A percentile compares a stretch with the other conserved stretches of the same genome.
Conservation (phyloP, 2,329 filamentous ascomycete genomes). For the Pezicula rhizophila region DNA sequence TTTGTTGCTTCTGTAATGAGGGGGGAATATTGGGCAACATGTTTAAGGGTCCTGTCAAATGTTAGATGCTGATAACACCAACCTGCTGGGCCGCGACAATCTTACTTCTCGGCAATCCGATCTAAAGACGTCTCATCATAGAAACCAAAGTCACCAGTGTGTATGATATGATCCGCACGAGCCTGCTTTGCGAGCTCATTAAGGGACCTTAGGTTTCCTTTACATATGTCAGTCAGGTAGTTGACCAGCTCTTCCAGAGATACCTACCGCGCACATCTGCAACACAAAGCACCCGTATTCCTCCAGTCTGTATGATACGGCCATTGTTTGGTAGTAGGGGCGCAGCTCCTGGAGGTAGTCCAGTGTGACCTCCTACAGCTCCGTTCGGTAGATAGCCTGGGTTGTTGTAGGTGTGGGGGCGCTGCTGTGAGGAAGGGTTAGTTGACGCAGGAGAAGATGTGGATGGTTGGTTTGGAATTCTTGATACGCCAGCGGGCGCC, state of each 20-base stretch:
- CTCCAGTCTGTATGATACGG: slow-evolving; percentile 58
- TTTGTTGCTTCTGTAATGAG: slow-evolving; percentile 75
- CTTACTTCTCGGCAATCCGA: slow-evolving; percentile 95
- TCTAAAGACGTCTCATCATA: slow-evolving; percentile 95
- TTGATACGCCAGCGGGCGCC: too few species aligned
- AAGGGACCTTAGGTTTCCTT: slow-evolving; percentile 89
- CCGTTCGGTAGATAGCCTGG: slow-evolving; percentile 56
- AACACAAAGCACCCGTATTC: slow-evolving; percentile 63
- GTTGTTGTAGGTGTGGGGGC: slow-evolving; percentile 27
- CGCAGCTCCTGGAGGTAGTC: slow-evolving; percentile 52
- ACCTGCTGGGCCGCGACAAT: slow-evolving; percentile 1
- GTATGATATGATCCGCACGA: slow-evolving; percentile 93
- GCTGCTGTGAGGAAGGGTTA: slow-evolving; percentile 23
- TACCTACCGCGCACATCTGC: slow-evolving; percentile 64
- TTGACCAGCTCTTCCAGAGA: slow-evolving; percentile 3
- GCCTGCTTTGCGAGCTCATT: slow-evolving; percentile 95
- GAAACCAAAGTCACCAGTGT: slow-evolving; percentile 98
- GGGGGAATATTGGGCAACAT: slow-evolving; percentile 97
- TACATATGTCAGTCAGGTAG: slow-evolving; percentile 18
- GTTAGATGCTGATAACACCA: slow-evolving; percentile 16
- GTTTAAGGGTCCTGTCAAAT: slow-evolving; percentile 75
- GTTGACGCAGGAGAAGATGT: slow-evolving; percentile 11
- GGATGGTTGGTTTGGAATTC: too few species aligned
- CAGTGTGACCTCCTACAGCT: slow-evolving; percentile 37
- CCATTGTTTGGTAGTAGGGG: slow-evolving; percentile 64